These are phyloP conservation scores for Aspergillus sp. DNA, from an alignment of 2,329 filamentous ascomycete species.

Conservation along the genomic window DNA sequence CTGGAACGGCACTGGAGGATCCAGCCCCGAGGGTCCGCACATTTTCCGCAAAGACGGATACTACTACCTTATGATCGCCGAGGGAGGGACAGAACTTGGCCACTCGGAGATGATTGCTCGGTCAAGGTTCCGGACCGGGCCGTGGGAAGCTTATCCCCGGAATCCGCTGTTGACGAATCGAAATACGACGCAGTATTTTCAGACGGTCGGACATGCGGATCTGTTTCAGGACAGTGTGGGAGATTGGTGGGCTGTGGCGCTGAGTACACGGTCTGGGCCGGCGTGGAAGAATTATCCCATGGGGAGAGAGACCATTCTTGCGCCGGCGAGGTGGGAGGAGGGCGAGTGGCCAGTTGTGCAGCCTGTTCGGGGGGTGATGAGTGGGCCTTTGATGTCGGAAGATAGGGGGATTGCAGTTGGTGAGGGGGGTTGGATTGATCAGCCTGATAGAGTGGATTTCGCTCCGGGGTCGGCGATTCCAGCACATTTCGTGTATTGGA, in stretches of 20 bases:
- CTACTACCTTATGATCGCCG: slow-evolving; percentile 34
- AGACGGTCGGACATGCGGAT: slow-evolving; percentile 60
- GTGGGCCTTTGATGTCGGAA: slow-evolving; percentile 12
- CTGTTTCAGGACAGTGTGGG: slow-evolving; percentile 55
- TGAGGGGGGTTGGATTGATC: slow-evolving; percentile 40
- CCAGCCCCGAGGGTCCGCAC: slow-evolving; percentile 36
- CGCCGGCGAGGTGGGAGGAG: slow-evolving; percentile 51
- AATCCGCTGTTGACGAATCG: slow-evolving; percentile 48
- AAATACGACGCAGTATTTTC: slow-evolving; percentile 45
- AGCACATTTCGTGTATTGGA: slow-evolving; percentile 59
- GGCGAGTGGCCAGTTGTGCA: slow-evolving; percentile 50
- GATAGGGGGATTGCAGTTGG: slow-evolving; percentile 12
- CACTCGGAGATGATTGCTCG: slow-evolving; percentile 35
- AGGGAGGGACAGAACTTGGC: slow-evolving; percentile 30
- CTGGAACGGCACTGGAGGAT: slow-evolving; percentile 54
- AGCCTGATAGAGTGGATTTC: slow-evolving; percentile 53
- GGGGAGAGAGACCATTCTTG: slow-evolving; percentile 57
- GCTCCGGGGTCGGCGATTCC: slow-evolving; percentile 49
- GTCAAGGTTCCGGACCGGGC: slow-evolving; percentile 35
- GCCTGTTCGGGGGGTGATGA: slow-evolving; percentile 19
- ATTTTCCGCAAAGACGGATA: slow-evolving; percentile 32
- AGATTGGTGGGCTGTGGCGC: slow-evolving; percentile 56
- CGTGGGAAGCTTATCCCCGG: slow-evolving; percentile 42
- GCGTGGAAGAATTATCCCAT: slow-evolving; percentile 51
- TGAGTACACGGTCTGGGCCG: slow-evolving; percentile 45